Conservation (phyloP, 164 flowering plant genomes). For the Sextonia rubra region DNA sequence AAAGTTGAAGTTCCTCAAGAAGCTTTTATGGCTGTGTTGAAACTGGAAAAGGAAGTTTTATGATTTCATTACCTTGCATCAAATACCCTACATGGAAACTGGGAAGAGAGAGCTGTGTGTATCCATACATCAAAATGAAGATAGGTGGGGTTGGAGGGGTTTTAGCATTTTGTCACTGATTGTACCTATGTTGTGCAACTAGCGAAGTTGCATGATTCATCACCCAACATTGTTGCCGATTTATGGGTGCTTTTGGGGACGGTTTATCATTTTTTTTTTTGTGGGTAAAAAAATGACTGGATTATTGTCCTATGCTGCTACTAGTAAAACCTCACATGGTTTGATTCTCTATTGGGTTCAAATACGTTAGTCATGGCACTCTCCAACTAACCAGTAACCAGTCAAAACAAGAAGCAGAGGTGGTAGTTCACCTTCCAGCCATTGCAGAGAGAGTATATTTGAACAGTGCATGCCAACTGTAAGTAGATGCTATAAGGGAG, state of each 20-base stretch:
- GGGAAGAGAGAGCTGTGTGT: background rate
- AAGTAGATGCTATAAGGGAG: background rate
- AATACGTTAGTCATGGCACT: background rate
- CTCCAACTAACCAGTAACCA: background rate
- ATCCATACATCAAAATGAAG: background rate
- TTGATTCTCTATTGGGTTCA: background rate
- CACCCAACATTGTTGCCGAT: background rate
- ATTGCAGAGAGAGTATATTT: background rate
- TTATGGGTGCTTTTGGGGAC: background rate
- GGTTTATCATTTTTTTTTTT: background rate
- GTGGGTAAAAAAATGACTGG: background rate
- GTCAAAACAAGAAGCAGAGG: background rate
- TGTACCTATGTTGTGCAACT: background rate
- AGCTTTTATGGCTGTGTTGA: conserved; percentile 98
- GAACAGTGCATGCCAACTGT: background rate
- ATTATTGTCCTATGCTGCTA: background rate
- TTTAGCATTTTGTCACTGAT: background rate
- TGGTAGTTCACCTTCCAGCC: background rate
- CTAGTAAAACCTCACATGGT: background rate
- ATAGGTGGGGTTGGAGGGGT: background rate
- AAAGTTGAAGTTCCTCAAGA: conserved; percentile 97
- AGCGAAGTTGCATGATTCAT: background rate
- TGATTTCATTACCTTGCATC: conserved; percentile 18
- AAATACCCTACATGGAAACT: background rate
- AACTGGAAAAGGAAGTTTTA: conserved; percentile 85